A percentile compares a stretch with the other conserved stretches of the same genome.
Evolutionary conservation across 2,329 filamentous ascomycete species (phyloP).

Genomic region (Calonectria crousiana): DNA sequence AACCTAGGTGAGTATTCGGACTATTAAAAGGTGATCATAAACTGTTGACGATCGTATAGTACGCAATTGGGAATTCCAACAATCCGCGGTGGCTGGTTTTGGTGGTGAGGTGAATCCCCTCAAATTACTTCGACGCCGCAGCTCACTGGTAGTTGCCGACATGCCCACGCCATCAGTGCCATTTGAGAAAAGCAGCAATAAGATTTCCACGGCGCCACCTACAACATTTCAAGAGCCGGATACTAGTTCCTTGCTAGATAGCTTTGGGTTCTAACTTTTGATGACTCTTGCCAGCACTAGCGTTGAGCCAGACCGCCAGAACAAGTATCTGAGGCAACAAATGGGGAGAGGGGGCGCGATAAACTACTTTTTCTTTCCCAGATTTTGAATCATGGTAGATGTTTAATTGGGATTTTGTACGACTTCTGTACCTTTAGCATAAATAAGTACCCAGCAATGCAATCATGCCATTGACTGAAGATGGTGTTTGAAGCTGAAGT

Average conservation of each 20-base stretch:
- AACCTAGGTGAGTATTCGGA: conserved; percentile 74
- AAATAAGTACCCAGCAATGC: neutral
- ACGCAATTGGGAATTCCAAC: conserved; percentile 84
- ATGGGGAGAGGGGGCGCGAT: no score
- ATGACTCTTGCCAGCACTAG: neutral
- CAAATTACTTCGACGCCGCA: conserved; percentile 76
- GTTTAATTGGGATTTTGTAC: conserved; percentile 1
- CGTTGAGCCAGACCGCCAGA: neutral
- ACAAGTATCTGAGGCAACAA: neutral
- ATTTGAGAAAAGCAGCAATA: conserved; percentile 54
- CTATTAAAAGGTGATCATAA: no score
- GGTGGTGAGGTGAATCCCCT: conserved; percentile 71
- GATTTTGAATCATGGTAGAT: neutral
- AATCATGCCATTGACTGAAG: neutral
- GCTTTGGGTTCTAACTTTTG: conserved; percentile 82
- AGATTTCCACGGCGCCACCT: conserved; percentile 68
- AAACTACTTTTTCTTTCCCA: neutral
- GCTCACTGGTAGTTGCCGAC: conserved; percentile 85
- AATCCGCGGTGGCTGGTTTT: conserved; percentile 53
- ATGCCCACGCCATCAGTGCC: conserved; percentile 62
- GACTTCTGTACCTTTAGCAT: conserved; percentile 11
- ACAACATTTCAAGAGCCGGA: conserved; percentile 95
- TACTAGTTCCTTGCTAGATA: conserved; percentile 87
- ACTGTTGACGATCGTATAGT: conserved; percentile 59
- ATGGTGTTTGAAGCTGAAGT: neutral